Percentiles rank a stretch among this genome's conserved stretches.
Conservation (phyloP, 495 filamentous ascomycete genomes). For the Aspergillus homomorphus region DNA sequence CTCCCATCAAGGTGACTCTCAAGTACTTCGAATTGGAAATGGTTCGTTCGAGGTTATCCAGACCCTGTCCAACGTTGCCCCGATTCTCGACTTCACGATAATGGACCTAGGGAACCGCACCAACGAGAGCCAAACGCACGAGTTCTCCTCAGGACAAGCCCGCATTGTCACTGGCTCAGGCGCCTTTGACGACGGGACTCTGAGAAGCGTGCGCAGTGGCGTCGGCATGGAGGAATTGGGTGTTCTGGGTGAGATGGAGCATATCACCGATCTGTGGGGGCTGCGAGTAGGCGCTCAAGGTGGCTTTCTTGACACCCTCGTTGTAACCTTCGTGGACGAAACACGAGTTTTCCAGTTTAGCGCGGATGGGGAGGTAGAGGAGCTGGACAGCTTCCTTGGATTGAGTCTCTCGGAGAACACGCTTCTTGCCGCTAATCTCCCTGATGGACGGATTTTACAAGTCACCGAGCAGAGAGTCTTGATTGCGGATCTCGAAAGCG, state of each 20-base stretch:
- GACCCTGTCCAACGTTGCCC: conserved; percentile 78
- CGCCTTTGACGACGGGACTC: conserved; percentile 77
- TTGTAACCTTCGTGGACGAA: conserved; percentile 79
- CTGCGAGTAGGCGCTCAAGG: conserved; percentile 48
- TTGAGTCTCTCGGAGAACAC: conserved; percentile 68
- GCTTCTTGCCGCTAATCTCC: conserved; percentile 64
- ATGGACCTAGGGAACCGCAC: conserved; percentile 90
- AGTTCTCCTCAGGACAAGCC: conserved; percentile 92
- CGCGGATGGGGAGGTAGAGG: conserved; percentile 74
- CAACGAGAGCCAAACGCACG: conserved; percentile 73
- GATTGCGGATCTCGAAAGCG: conserved; percentile 66
- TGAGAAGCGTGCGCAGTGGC: conserved; percentile 86
- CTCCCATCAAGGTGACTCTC: conserved; percentile 89
- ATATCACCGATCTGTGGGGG: conserved; percentile 68
- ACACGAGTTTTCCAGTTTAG: conserved; percentile 81
- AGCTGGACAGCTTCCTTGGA: conserved; percentile 69
- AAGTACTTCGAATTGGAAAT: conserved; percentile 65
- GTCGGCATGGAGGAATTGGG: conserved; percentile 90
- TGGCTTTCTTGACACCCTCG: conserved; percentile 61
- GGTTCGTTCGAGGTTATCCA: conserved; percentile 65
- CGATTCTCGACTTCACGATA: conserved; percentile 86
- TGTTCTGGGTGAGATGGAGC: conserved; percentile 72
- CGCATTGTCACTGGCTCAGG: conserved; percentile 91
- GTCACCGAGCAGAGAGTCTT: conserved; percentile 63
- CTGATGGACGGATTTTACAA: conserved; percentile 66